Percentiles rank a stretch among this genome's conserved stretches.
phyloP scores from a whole-genome alignment of 2,329 filamentous ascomycete species.

The Aschersonia sp. region DNA sequence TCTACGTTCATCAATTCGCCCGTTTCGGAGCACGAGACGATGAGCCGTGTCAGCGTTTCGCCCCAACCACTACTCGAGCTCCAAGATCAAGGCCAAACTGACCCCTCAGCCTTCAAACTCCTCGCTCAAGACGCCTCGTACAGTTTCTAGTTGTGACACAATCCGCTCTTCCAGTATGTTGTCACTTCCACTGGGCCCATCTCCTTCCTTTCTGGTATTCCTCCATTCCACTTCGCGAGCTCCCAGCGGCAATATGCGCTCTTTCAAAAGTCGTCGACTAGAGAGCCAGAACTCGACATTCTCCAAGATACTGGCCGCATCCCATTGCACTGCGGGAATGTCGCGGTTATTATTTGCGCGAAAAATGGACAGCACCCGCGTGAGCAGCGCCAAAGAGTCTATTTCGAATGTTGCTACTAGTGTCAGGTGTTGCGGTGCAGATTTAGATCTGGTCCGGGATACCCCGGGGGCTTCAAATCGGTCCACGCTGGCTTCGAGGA shows the following conservation, averaged over 20 bases:
- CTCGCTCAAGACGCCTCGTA: constrained; percentile 39
- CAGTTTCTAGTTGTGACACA: constrained; percentile 50
- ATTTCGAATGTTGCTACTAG: constrained; percentile 62
- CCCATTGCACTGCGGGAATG: constrained; percentile 63
- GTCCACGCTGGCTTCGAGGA: constrained; percentile 58
- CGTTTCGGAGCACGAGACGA: not conserved
- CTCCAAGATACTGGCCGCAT: constrained; percentile 56
- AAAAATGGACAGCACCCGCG: constrained; percentile 54
- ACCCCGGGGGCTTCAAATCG: constrained; percentile 51
- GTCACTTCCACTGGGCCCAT: constrained; percentile 27
- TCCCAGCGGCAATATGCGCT: constrained; percentile 59
- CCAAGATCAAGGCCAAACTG: not conserved
- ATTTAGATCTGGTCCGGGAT: constrained; percentile 33
- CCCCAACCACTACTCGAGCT: too few relatives aligned
- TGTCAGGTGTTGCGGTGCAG: constrained; percentile 51
- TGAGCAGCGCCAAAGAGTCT: constrained; percentile 65
- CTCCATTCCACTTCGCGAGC: constrained; percentile 56
- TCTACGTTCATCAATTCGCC: not conserved
- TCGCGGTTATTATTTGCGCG: constrained; percentile 53
- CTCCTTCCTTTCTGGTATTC: constrained; percentile 21
- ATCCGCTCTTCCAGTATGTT: constrained; percentile 66
- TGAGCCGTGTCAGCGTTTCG: too few relatives aligned
- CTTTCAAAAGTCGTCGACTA: constrained; percentile 52
- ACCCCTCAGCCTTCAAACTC: constrained; percentile 23
- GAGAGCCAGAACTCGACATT: constrained; percentile 73